These are phyloP conservation scores for Anethum foeniculum DNA, from an alignment of 140 eudicot genomes.

Conservation along the genomic window DNA sequence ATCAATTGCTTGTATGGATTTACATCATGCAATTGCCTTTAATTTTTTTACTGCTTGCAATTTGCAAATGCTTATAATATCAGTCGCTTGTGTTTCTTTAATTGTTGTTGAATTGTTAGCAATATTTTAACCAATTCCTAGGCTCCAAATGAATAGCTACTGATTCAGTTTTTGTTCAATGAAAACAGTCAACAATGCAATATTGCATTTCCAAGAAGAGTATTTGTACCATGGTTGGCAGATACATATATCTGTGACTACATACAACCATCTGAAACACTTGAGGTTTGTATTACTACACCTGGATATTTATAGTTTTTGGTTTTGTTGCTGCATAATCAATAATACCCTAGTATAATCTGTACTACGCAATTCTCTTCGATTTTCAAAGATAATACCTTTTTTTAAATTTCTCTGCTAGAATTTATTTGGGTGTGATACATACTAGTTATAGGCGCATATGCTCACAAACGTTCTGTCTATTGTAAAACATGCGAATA, in stretches of 20 bases:
- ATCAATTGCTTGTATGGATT: background rate
- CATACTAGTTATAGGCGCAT: background rate
- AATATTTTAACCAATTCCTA: background rate
- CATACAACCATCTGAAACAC: conserved; percentile 71
- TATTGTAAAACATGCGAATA: background rate
- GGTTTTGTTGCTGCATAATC: background rate
- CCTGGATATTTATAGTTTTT: background rate
- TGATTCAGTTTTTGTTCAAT: conserved; percentile 1
- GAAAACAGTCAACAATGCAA: conserved; percentile 50
- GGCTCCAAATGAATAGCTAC: background rate
- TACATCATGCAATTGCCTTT: background rate
- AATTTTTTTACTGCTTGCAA: background rate
- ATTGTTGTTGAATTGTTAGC: background rate
- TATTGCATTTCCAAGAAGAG: conserved; percentile 78
- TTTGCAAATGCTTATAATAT: background rate
- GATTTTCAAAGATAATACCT: background rate
- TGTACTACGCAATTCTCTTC: background rate
- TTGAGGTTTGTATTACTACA: conserved; percentile 54
- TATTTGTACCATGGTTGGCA: conserved; percentile 85
- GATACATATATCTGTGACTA: conserved; percentile 78
- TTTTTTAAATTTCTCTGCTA: background rate
- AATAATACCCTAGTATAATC: background rate
- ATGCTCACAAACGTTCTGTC: background rate
- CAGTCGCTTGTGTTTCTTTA: background rate
- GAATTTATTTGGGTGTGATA: background rate